Evolutionary conservation across 1,284 basidiomycete genomes (phyloP).

Genomic region (Apiotrichum akiyoshidainum): DNA sequence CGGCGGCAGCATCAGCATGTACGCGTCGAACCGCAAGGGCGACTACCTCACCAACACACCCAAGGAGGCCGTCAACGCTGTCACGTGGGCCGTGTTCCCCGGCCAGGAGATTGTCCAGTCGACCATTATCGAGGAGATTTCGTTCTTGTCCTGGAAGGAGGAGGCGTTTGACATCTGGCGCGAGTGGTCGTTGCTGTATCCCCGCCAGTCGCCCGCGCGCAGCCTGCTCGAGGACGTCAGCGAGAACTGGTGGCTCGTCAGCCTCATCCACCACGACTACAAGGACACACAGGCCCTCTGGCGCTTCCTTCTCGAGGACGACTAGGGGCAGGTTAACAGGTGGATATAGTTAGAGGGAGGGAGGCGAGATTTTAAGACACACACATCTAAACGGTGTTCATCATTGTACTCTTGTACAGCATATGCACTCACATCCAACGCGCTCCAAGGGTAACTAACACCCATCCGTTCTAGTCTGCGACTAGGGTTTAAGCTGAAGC

Average conservation of each 20-base stretch:
- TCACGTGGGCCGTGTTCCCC: conserved; percentile 99
- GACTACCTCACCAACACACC: conserved; percentile 90
- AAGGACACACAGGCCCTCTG: conserved; percentile 77
- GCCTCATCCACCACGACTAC: conserved; percentile 91
- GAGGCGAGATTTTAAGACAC: background rate
- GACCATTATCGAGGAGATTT: conserved; percentile 94
- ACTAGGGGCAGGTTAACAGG: background rate
- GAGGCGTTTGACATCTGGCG: conserved; percentile 96
- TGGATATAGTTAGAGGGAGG: background rate
- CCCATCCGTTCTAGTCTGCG: too few species aligned
- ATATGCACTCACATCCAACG: background rate
- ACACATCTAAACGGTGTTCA: background rate
- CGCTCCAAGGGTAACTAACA: background rate
- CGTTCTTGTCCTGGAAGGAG: conserved; percentile 98
- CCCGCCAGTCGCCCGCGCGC: conserved; percentile 69
- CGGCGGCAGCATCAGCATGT: conserved; percentile 66
- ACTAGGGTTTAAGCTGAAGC: too few species aligned
- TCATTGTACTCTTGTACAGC: background rate
- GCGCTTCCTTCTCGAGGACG: conserved; percentile 65
- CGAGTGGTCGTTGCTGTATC: conserved; percentile 88
- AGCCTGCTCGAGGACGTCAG: conserved; percentile 68
- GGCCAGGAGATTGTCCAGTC: conserved; percentile 97
- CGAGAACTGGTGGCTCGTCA: conserved; percentile 82
- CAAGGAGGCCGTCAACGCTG: conserved; percentile 91
- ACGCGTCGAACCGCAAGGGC: conserved; percentile 79